A percentile compares a stretch with the other conserved stretches of the same genome.
Evolutionary conservation across 208 protist species (phyloP).

Genomic region (Naegleria lovaniensis): DNA sequence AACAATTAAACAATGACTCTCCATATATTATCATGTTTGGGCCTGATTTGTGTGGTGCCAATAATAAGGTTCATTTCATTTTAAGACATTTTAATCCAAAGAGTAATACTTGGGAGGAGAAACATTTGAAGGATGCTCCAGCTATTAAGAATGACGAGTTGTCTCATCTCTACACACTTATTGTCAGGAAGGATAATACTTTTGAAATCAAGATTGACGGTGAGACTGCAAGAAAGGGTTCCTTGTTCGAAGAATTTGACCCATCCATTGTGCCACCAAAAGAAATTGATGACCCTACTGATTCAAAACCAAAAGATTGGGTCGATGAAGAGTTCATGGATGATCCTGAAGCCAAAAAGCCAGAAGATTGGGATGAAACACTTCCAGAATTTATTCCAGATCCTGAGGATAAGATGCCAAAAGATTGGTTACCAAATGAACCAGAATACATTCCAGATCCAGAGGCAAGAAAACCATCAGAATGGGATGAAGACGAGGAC

Average conservation of each 20-base stretch:
- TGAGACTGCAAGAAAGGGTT: conserved; percentile 52
- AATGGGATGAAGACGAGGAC: conserved; percentile 82
- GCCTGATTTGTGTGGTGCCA: conserved; percentile 79
- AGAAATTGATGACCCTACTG: conserved; percentile 67
- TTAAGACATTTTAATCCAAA: conserved; percentile 77
- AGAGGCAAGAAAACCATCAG: conserved; percentile 70
- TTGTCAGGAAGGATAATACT: conserved; percentile 76
- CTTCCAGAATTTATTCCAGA: conserved; percentile 40
- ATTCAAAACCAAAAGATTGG: conserved; percentile 72
- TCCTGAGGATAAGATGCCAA: conserved; percentile 52
- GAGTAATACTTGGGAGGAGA: conserved; percentile 61
- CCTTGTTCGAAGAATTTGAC: conserved; percentile 74
- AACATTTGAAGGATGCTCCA: conserved; percentile 51
- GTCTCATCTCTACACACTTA: conserved; percentile 85
- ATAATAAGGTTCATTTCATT: conserved; percentile 80
- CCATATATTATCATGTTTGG: conserved; percentile 90
- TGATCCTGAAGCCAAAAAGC: conserved; percentile 80
- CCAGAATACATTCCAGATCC: conserved; percentile 72
- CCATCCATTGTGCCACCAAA: conserved; percentile 74
- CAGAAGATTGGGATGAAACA: conserved; percentile 72
- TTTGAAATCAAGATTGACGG: conserved; percentile 78
- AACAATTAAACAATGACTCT: conserved; percentile 68
- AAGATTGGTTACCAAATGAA: conserved; percentile 54
- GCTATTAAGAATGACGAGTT: conserved; percentile 58
- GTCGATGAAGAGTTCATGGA: conserved; percentile 62